Base-by-base conservation (phyloP, 768 basidiomycete species). In the Tylopilus balloui region DNA sequence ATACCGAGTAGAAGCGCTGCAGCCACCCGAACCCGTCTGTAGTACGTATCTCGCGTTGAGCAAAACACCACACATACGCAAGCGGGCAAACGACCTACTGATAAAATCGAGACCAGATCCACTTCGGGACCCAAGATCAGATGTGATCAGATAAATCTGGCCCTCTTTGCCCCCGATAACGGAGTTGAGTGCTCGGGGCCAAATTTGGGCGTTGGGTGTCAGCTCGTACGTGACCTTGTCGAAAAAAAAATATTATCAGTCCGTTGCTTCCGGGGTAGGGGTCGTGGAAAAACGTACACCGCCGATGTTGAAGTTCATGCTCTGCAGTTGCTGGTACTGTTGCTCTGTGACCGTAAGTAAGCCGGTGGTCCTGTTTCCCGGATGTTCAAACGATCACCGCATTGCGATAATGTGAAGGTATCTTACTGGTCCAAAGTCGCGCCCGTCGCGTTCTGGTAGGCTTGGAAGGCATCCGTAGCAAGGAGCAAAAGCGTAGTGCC, bases 81-180 rank as follows among this genome's bases (percentile, higher is more conserved):
- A 12, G 28, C 6, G 3, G 27, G n/a, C 4, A 36, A 19, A 20
- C 4, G 17, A 70, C 74, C 15, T 54, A 81, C 78, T 76, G 65
- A 84, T 79, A 61, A 84, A 85, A 66, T 84, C 81, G 14, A 86
- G 73, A 41, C 83, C 83, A 32, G 71, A 65, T 2, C 82, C 82
- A 45, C 71, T 77, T 44, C 55, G 53, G 45, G 59, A 62, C 28
- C 81, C 80, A 34, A 83, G 58, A 57, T 83, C 79, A 17, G 71
- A 71, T n/a, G 73, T 68, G 57, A 83, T 71, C 52, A 83, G 70
- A 55, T 83, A 84, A 54, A 84, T 83, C 47, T 65, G 63, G 56
- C 61, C 57, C 4, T 67, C 53, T 23, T 67, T 61, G 39, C 86
- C 86, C 48, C 82, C 82, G 13, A 88, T 73, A 28, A 67, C 65